Evolutionary conservation across 768 basidiomycete species (phyloP).

Genomic region (Exsudoporus frostii): DNA sequence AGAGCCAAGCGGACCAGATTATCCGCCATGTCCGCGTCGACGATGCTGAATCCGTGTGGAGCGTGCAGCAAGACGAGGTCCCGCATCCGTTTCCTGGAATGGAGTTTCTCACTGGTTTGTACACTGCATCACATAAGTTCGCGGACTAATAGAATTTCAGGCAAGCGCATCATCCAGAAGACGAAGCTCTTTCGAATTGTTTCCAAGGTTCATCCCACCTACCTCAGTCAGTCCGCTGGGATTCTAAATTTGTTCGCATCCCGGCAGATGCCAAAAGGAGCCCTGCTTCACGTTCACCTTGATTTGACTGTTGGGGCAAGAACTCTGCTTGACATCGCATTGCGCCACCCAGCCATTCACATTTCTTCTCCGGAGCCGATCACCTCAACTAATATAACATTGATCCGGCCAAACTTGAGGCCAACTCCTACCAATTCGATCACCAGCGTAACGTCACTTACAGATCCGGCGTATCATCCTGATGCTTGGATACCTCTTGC

Average conservation of each 20-base stretch:
- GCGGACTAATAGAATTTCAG: constrained; percentile 26
- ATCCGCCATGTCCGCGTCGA: constrained; percentile 50
- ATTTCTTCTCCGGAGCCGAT: constrained; percentile 45
- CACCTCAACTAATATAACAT: constrained; percentile 38
- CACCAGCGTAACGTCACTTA: constrained; percentile 26
- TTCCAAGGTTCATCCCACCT: constrained; percentile 42
- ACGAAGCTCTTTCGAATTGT: constrained; percentile 63
- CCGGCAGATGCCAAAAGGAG: constrained; percentile 76
- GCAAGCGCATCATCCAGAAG: constrained; percentile 53
- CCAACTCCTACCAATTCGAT: constrained; percentile 38
- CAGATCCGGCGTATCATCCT: constrained; percentile 40
- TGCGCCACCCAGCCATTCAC: constrained; percentile 59
- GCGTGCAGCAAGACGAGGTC: constrained; percentile 45
- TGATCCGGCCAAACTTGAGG: constrained; percentile 50
- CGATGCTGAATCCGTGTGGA: constrained; percentile 63
- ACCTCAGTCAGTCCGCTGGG: background rate
- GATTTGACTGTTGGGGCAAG: constrained; percentile 64
- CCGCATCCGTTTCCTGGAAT: constrained; percentile 73
- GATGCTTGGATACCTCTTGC: constrained; percentile 54
- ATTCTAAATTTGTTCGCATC: background rate
- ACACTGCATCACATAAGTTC: background rate
- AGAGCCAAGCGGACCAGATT: constrained; percentile 54
- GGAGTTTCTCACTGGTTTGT: constrained; percentile 68
- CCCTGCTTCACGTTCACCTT: constrained; percentile 70
- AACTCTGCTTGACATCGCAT: constrained; percentile 50